A percentile compares a stretch with the other conserved stretches of the same genome.
Conservation (phyloP, 2,329 filamentous ascomycete species). For the Fusarium concolor region DNA sequence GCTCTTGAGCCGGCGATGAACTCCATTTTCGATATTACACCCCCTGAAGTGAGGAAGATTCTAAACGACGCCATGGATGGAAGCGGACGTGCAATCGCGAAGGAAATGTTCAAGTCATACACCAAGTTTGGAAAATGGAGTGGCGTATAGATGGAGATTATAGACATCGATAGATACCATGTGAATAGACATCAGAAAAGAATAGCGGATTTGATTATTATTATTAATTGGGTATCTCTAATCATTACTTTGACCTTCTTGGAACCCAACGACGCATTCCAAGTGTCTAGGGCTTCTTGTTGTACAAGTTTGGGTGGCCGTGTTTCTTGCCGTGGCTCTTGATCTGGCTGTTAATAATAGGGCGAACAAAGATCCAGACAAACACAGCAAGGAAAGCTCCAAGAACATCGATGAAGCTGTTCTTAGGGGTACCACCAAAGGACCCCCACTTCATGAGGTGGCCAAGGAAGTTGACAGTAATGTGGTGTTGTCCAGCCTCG, state of each 20-base stretch:
- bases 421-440: constrained; percentile 67
- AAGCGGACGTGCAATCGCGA: constrained; percentile 69
- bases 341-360: constrained; percentile 69
- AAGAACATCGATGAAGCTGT: constrained; percentile 70
- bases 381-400: constrained; percentile 65
- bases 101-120: constrained; percentile 69
- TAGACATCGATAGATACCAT: constrained; percentile 37
- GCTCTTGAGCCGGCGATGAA: constrained; percentile 69
- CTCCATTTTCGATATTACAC: constrained; percentile 69
- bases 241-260: not conserved
- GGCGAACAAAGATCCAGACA: constrained; percentile 68
- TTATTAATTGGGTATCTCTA: constrained; percentile 36
- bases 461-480: constrained; percentile 80
- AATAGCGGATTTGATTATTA: constrained; percentile 17
- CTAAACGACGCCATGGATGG: constrained; percentile 70
- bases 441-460: constrained; percentile 74
- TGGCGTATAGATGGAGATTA: constrained; percentile 57
- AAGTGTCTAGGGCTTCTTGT: constrained; percentile 43
- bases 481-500: constrained; percentile 82
- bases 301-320: constrained; percentile 66
- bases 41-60: constrained; percentile 64
- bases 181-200: constrained; percentile 21
- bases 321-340: constrained; percentile 66
- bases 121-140: constrained; percentile 74
- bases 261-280: not conserved